These are phyloP conservation scores for Gossypium davidsonii DNA, from an alignment of 441 rosid species.

Conservation along the genomic window DNA sequence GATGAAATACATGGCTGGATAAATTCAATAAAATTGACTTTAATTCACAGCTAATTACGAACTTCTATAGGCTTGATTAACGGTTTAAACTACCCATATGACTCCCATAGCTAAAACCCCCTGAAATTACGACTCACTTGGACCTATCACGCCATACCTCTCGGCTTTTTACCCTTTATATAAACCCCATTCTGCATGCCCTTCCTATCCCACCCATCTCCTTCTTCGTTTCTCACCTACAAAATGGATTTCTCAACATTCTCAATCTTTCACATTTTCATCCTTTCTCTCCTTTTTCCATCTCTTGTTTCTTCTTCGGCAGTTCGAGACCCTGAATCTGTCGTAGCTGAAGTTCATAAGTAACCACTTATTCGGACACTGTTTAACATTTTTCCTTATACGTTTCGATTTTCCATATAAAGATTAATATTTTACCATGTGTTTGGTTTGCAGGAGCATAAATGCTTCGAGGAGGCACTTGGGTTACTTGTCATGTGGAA, in stretches of 20 bases:
- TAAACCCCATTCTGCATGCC: conserved; percentile 9
- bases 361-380: background rate
- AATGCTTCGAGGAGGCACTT: conserved; percentile 45
- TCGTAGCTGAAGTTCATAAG: conserved; percentile 33
- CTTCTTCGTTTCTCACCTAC: background rate
- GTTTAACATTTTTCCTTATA: background rate
- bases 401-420: background rate
- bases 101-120: conserved; percentile 12
- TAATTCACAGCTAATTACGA: background rate
- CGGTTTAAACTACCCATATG: conserved; percentile 29
- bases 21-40: conserved; percentile 9
- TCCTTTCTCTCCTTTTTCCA: conserved; percentile 19
- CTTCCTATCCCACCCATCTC: background rate
- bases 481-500: conserved; percentile 36
- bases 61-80: conserved; percentile 26
- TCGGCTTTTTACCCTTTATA: conserved; percentile 42
- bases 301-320: conserved; percentile 22
- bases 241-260: conserved; percentile 16
- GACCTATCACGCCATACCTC: conserved; percentile 58
- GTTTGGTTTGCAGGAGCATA: conserved; percentile 27
- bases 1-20: background rate
- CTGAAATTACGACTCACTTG: conserved; percentile 43
- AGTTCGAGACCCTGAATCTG: conserved; percentile 17
- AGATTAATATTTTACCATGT: background rate
- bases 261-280: conserved; percentile 10